Conservation (phyloP, 768 basidiomycete species). For the Tylopilus cervinicoccineus region DNA sequence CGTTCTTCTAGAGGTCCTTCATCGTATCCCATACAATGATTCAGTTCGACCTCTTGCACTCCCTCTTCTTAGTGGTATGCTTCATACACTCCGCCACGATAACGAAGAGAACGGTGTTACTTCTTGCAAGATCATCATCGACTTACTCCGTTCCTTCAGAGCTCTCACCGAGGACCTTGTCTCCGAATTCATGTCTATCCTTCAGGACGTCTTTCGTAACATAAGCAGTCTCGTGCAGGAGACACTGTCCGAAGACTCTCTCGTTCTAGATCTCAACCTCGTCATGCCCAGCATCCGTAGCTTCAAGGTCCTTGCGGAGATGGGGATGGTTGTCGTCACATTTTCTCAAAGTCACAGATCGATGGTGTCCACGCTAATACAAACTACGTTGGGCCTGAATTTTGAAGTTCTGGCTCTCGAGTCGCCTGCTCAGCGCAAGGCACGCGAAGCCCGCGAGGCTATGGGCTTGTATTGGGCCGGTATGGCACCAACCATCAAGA, state of each 20-base stretch:
- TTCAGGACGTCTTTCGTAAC: slow-evolving; percentile 74
- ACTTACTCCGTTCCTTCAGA: slow-evolving; percentile 78
- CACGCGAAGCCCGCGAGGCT: slow-evolving; percentile 73
- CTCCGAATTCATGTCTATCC: slow-evolving; percentile 73
- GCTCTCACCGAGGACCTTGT: slow-evolving; percentile 68
- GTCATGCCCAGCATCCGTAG: slow-evolving; percentile 74
- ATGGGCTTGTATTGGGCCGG: slow-evolving; percentile 83
- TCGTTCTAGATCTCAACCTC: slow-evolving; percentile 48
- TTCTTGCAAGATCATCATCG: slow-evolving; percentile 89
- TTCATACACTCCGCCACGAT: slow-evolving; percentile 80
- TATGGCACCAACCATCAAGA: slow-evolving; percentile 72
- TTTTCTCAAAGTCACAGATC: slow-evolving; percentile 80
- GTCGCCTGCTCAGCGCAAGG: slow-evolving; percentile 75
- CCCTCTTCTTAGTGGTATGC: slow-evolving; percentile 72
- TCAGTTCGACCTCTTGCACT: slow-evolving; percentile 64
- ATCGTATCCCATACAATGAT: slow-evolving; percentile 82
- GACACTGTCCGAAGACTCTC: slow-evolving; percentile 66
- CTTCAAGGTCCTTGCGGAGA: slow-evolving; percentile 92
- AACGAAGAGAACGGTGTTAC: slow-evolving; percentile 94
- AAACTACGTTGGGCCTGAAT: slow-evolving; percentile 69
- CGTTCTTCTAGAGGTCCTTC: slow-evolving; percentile 82
- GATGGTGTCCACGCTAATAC: slow-evolving; percentile 61
- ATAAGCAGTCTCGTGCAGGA: slow-evolving; percentile 70
- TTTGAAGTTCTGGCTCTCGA: slow-evolving; percentile 77
- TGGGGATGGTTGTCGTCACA: slow-evolving; percentile 87